These are phyloP conservation scores for Xylariomycetidae sp. DNA, from an alignment of 2,329 filamentous ascomycete species.

Conservation along the genomic window DNA sequence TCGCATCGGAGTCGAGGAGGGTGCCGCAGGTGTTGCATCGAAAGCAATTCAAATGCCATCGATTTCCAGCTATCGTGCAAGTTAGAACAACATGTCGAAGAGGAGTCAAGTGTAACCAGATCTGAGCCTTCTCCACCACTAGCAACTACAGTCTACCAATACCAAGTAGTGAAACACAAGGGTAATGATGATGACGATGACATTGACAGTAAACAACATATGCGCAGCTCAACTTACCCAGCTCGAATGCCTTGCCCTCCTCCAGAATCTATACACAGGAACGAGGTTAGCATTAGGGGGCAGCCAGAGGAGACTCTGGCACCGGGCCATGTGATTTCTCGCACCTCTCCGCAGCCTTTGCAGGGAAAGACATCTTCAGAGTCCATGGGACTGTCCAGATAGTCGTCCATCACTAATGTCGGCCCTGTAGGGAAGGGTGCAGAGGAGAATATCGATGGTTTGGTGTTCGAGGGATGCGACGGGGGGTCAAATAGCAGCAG, in stretches of 20 bases:
- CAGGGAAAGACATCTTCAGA: conserved; percentile 82
- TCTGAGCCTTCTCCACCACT: too few relatives aligned
- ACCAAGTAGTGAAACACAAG: too few relatives aligned
- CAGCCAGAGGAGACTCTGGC: too few relatives aligned
- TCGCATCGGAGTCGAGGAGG: conserved; percentile 95
- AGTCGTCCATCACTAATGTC: conserved; percentile 47
- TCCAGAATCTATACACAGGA: conserved; percentile 87
- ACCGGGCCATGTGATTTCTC: too few relatives aligned
- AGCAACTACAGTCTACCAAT: too few relatives aligned
- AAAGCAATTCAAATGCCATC: conserved; percentile 99
- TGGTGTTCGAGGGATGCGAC: too few relatives aligned
- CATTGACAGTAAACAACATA: conserved; percentile 3
- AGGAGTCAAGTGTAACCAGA: too few relatives aligned
- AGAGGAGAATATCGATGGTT: too few relatives aligned
- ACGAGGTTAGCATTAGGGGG: too few relatives aligned
- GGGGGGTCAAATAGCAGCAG: too few relatives aligned
- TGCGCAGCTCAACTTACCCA: conserved; percentile 57
- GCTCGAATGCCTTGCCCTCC: conserved; percentile 96
- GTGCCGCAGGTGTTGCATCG: conserved; percentile 94
- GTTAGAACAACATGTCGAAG: conserved; percentile 18
- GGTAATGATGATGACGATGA: too few relatives aligned
- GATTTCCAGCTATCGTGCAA: conserved; percentile 70
- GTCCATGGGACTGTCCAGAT: conserved; percentile 64
- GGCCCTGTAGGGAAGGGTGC: background rate
- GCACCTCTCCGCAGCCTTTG: conserved; percentile 89